A percentile compares a stretch with the other conserved stretches of the same genome.
These are phyloP conservation scores for Cytidiella melzeri DNA, from an alignment of 768 basidiomycete genomes.

Conservation along the genomic window DNA sequence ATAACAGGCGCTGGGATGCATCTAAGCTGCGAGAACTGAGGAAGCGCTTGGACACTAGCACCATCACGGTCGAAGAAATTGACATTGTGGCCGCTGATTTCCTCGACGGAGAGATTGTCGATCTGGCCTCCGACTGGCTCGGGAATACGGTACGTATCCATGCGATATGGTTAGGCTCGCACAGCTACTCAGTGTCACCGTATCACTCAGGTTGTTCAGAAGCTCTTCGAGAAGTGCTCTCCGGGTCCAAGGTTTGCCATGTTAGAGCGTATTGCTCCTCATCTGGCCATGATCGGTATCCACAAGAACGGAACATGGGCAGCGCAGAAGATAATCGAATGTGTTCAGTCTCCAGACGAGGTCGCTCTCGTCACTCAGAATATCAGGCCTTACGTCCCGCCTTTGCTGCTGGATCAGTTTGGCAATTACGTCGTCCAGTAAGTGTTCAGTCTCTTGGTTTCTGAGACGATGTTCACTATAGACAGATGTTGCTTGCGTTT, in stretches of 20 bases:
- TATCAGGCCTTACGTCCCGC: conserved; percentile 86
- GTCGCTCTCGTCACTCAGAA: conserved; percentile 79
- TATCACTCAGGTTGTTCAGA: conserved; percentile 76
- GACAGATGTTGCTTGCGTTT: conserved; percentile 87
- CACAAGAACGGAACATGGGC: conserved; percentile 99
- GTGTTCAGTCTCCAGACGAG: conserved; percentile 83
- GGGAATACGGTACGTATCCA: conserved; percentile 83
- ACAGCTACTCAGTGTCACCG: too few relatives aligned
- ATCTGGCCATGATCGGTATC: conserved; percentile 95
- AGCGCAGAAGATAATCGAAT: conserved; percentile 98
- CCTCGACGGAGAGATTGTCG: conserved; percentile 90
- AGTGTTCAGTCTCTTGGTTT: conserved; percentile 25
- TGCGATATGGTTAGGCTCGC: too few relatives aligned
- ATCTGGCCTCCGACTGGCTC: conserved; percentile 95
- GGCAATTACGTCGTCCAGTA: conserved; percentile 93
- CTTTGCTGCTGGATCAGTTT: conserved; percentile 89
- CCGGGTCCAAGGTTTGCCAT: conserved; percentile 73
- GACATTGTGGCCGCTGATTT: conserved; percentile 88
- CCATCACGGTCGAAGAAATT: conserved; percentile 77
- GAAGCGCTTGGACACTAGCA: conserved; percentile 89
- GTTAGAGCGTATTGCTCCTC: conserved; percentile 90
- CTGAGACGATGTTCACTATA: conserved; percentile 2
- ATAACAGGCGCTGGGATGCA: conserved; percentile 89
- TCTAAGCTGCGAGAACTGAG: conserved; percentile 90
- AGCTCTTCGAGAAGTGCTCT: conserved; percentile 90